phyloP scores from a whole-genome alignment of 371 early-diverging fungal genomes.

The Mortierella sp. region DNA sequence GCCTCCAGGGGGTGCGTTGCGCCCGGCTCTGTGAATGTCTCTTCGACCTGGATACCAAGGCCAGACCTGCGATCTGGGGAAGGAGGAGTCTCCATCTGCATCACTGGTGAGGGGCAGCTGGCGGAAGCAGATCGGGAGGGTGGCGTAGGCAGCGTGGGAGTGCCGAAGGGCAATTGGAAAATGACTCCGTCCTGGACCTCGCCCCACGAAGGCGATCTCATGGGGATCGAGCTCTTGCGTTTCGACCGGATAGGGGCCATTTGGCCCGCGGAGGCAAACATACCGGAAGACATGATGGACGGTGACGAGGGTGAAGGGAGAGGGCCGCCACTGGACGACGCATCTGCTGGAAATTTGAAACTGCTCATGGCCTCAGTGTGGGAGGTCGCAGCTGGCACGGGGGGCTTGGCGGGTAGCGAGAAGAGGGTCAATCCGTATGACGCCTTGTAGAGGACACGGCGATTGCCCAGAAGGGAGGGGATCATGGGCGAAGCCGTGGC shows the following conservation, averaged over 20 bases:
- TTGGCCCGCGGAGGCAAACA: constrained; percentile 8
- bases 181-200: constrained; percentile 49
- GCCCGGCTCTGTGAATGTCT: constrained; percentile 33
- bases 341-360: constrained; percentile 47
- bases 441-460: constrained; percentile 46
- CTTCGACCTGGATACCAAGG: constrained; percentile 43
- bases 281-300: constrained; percentile 15
- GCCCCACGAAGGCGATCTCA: constrained; percentile 35
- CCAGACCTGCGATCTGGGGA: constrained; percentile 42
- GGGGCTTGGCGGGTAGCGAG: constrained; percentile 29
- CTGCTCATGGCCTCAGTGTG: constrained; percentile 36
- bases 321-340: not conserved
- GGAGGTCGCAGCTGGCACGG: not conserved
- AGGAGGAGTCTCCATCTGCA: constrained; percentile 29
- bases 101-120: constrained; percentile 26
- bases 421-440: constrained; percentile 37
- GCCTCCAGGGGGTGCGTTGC: constrained; percentile 41
- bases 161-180: constrained; percentile 50
- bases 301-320: constrained; percentile 26
- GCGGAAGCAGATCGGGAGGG: constrained; percentile 18
- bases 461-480: constrained; percentile 30
- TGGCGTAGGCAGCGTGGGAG: constrained; percentile 22
- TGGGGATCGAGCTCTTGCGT: constrained; percentile 48
- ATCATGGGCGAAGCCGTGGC: constrained; percentile 39
- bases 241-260: constrained; percentile 30